phyloP scores from a whole-genome alignment of 78 protist genomes.

The Emiliania huxleyi region DNA sequence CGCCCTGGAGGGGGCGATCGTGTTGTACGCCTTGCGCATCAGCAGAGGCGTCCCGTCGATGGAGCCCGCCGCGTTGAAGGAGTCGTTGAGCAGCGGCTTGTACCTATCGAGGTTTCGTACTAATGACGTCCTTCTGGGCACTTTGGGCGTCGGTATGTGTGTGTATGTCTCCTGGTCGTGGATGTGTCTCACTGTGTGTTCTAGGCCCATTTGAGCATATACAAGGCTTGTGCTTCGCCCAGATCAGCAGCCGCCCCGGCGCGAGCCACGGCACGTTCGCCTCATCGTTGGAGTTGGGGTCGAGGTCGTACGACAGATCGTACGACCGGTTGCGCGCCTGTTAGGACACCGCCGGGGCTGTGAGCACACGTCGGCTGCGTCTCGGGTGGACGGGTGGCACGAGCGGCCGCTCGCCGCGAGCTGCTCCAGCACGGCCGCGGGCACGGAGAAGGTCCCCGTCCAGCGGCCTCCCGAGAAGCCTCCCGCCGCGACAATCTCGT shows the following conservation, averaged over 20 bases:
- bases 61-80: not conserved
- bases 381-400: not conserved
- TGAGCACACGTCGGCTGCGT: too few species aligned
- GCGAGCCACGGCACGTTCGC: slow-evolving; percentile 1
- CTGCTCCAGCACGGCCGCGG: not conserved
- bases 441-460: not conserved
- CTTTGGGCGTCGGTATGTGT: too few species aligned
- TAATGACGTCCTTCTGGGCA: too few species aligned
- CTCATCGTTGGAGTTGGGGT: not conserved
- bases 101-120: too few species aligned
- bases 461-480: too few species aligned
- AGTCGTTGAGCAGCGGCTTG: not conserved
- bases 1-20: not conserved
- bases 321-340: not conserved
- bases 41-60: not conserved
- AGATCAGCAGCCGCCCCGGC: not conserved
- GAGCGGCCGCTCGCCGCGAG: not conserved
- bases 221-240: not conserved
- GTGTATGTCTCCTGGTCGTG: too few species aligned
- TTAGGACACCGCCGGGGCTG: too few species aligned
- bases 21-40: not conserved
- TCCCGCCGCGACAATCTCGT: not conserved
- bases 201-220: not conserved
- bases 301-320: not conserved
- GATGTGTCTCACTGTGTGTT: too few species aligned